Evolutionary conservation across 2,329 filamentous ascomycete species (phyloP).

Genomic region (Pestalotiopsis sp.): DNA sequence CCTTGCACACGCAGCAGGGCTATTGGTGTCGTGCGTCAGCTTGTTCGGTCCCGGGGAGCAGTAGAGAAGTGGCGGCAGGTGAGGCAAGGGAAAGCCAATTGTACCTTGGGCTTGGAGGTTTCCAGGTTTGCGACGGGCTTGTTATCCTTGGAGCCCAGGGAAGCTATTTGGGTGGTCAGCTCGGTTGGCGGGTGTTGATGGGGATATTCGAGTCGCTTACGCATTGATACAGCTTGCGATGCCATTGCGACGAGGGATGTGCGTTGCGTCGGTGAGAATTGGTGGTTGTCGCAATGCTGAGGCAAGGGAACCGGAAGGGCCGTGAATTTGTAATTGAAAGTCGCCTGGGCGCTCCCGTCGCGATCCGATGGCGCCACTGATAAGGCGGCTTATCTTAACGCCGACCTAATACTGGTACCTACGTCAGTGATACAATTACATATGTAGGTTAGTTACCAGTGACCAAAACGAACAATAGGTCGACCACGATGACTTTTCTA

Average conservation of each 20-base stretch:
- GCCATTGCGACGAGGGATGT: not conserved
- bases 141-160: slow-evolving; percentile 27
- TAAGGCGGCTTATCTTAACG: not conserved
- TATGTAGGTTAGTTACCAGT: not conserved
- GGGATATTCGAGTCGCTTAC: not conserved
- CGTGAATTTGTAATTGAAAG: slow-evolving; percentile 10
- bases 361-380: slow-evolving; percentile 11
- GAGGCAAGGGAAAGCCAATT: not conserved
- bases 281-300: not conserved
- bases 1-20: slow-evolving; percentile 98
- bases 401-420: not conserved
- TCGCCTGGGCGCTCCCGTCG: not conserved
- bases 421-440: not conserved
- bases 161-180: slow-evolving; percentile 22
- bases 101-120: slow-evolving; percentile 35
- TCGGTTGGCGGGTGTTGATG: not conserved
- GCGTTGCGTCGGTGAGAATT: not conserved
- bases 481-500: not conserved
- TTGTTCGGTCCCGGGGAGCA: not conserved
- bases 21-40: slow-evolving; percentile 38
- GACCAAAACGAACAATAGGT: not conserved
- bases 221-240: slow-evolving; percentile 13
- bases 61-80: not conserved
- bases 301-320: not conserved
- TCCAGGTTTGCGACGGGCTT: slow-evolving; percentile 22